Percentiles rank a stretch among this genome's conserved stretches.
Evolutionary conservation across 371 early-diverging fungal species (phyloP).

Genomic region (Haplosporangium sp.): DNA sequence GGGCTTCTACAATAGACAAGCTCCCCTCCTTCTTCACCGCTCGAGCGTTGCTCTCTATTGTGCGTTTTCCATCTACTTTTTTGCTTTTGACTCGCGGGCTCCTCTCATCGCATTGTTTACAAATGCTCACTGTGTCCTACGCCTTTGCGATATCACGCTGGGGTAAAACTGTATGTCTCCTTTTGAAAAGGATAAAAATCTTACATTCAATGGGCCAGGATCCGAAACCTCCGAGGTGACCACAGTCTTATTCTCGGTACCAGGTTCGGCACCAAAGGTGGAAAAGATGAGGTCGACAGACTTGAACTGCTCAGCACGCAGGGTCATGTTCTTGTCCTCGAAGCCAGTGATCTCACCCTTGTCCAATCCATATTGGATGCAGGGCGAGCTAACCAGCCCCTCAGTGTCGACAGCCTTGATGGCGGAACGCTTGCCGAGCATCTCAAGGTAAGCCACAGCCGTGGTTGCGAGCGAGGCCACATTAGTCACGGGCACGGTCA

Average conservation of each 20-base stretch:
- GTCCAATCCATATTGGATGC: constrained; percentile 67
- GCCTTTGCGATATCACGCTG: too few relatives aligned
- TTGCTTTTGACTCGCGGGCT: too few relatives aligned
- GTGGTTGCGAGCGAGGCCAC: constrained; percentile 75
- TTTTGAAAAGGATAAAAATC: constrained; percentile 21
- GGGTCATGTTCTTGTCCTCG: constrained; percentile 59
- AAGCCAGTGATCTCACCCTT: constrained; percentile 44
- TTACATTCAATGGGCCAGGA: constrained; percentile 69
- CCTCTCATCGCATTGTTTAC: too few relatives aligned
- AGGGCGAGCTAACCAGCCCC: constrained; percentile 72
- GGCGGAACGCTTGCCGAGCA: constrained; percentile 71
- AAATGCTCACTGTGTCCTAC: not conserved
- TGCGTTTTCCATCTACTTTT: not conserved
- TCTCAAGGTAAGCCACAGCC: constrained; percentile 75
- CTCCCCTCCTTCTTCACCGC: too few relatives aligned
- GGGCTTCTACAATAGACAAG: too few relatives aligned
- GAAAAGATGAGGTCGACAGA: constrained; percentile 57
- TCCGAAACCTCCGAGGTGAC: constrained; percentile 49
- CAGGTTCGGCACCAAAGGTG: constrained; percentile 18
- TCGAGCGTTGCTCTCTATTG: not conserved
- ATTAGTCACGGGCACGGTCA: constrained; percentile 69
- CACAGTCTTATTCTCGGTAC: constrained; percentile 53
- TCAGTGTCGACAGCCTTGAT: constrained; percentile 68
- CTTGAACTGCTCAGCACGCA: constrained; percentile 56
- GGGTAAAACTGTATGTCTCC: too few relatives aligned